Base-by-base conservation (phyloP, 2,329 filamentous ascomycete genomes). In the Ustilaginoidea virens region DNA sequence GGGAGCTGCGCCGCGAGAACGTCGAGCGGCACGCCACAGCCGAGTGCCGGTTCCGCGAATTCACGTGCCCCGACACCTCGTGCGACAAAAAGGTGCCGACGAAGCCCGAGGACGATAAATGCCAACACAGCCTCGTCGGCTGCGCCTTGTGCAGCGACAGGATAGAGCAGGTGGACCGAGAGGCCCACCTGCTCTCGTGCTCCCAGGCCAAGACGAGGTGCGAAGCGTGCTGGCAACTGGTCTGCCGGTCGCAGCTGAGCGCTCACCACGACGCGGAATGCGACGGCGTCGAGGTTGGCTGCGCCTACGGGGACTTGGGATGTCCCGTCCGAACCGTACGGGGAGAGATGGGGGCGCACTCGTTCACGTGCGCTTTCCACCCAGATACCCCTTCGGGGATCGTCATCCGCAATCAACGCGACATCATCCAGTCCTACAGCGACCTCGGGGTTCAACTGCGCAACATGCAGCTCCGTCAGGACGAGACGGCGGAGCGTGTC, bases 21-120 rank as follows among this genome's bases (percentile, higher is more conserved):
- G 55, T 75, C 7, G 58, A 66, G 39, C 56, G 58, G 16, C 73
- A 78, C 41, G 58, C 71, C 23, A 58, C 60, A 6, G 57, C 57
- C 13, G 66, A 71, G 27, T 78, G 73, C 42, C 55, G 55, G 1
- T 71, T 65, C 39, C 63, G 62, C 5, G 51, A 62, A 18, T 63
- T 71, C 13, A 53, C 56, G n/a, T 78, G 73, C 38, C 62, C 67
- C 0, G 63, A 66, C 20, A 43, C 56, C 10, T 43, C 46, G 3
- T 78, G 73, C 44, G 47, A 55, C 17, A 61, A 66, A 43, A 56
- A 55, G 15, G 53, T 75, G 3, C 53, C 57, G 9, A 56, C 63
- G 26, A 66, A 64, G 36, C 57, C 69, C 33, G 48, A 52, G 2
- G 55, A 53, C n/a, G 58, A 60, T 27, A 56, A 56, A 2, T 77